A percentile compares a stretch with the other conserved stretches of the same genome.
Evolutionary conservation across 2,329 filamentous ascomycete genomes (phyloP).

Genomic region (Helicocarpus griseus): DNA sequence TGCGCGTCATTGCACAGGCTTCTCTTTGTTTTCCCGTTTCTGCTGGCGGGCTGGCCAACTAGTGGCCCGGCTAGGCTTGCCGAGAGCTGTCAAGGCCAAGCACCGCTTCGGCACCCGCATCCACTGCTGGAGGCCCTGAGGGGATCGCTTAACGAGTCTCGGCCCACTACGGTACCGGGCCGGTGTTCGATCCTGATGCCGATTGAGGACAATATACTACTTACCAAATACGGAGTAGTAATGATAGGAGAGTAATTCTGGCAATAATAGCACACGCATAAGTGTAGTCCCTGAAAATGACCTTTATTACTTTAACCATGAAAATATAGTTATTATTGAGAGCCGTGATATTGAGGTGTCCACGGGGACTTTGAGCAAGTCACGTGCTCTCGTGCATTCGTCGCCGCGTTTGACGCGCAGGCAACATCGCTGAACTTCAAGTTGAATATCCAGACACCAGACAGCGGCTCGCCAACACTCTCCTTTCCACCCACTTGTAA

Average conservation of each 20-base stretch:
- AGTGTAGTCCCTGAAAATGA: too few species aligned
- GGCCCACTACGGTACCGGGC: too few species aligned
- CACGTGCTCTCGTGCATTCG: conserved; percentile 3
- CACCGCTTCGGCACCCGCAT: background rate
- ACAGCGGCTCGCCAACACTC: background rate
- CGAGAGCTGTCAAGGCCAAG: background rate
- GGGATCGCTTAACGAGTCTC: too few species aligned
- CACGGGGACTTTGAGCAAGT: too few species aligned
- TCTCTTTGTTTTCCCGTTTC: background rate
- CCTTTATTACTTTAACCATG: too few species aligned
- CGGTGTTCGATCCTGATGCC: too few species aligned
- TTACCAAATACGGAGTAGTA: too few species aligned
- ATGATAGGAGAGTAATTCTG: too few species aligned
- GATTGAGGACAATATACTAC: too few species aligned
- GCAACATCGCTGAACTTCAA: background rate
- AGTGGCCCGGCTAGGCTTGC: background rate
- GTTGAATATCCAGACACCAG: background rate
- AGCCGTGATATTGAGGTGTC: too few species aligned
- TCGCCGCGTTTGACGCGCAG: conserved; percentile 1
- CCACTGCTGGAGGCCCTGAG: background rate
- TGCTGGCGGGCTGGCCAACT: background rate
- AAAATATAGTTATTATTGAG: too few species aligned
- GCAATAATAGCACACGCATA: too few species aligned
- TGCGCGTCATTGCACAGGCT: background rate
- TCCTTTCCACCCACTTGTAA: background rate